Percentiles rank a stretch among this genome's conserved stretches.
phyloP scores from a whole-genome alignment of 495 filamentous ascomycete genomes.

The Aspergillus biplanus region DNA sequence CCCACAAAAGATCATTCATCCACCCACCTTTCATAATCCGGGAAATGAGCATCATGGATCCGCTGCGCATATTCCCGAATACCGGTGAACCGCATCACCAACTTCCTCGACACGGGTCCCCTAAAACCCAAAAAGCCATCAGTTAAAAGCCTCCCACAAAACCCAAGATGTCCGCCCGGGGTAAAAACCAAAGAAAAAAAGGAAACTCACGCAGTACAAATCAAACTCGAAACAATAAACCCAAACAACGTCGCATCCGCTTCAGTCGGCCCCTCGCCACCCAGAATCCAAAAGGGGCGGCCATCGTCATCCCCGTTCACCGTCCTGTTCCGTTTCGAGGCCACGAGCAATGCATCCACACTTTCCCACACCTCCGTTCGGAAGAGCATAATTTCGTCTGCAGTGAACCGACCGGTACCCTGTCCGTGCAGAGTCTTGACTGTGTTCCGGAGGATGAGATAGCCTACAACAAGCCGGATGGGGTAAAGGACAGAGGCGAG shows the following conservation, averaged over 20 bases:
- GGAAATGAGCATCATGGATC: constrained; percentile 62
- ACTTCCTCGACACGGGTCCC: constrained; percentile 45
- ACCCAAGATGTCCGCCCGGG: not conserved
- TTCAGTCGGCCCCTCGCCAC: constrained; percentile 57
- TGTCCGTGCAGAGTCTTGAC: constrained; percentile 54
- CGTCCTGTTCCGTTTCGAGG: constrained; percentile 19
- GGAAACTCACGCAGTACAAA: constrained; percentile 57
- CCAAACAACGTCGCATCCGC: constrained; percentile 60
- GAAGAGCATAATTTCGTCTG: constrained; percentile 50
- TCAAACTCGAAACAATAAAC: constrained; percentile 53
- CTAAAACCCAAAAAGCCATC: constrained; percentile 30
- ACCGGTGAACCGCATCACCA: constrained; percentile 49
- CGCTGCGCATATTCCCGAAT: constrained; percentile 59
- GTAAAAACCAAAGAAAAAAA: constrained; percentile 1
- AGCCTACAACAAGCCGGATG: constrained; percentile 56
- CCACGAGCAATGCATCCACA: constrained; percentile 44
- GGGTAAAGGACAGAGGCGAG: constrained; percentile 54
- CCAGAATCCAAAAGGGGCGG: constrained; percentile 60
- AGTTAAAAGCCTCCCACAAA: not conserved
- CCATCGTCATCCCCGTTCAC: constrained; percentile 15
- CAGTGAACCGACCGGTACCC: constrained; percentile 54
- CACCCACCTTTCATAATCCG: constrained; percentile 53
- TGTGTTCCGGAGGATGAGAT: constrained; percentile 49
- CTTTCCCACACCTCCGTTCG: constrained; percentile 56
- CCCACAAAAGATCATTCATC: not conserved